Base-by-base conservation (phyloP, 2,329 filamentous ascomycete genomes). In the Sclerotinia subarctica region DNA sequence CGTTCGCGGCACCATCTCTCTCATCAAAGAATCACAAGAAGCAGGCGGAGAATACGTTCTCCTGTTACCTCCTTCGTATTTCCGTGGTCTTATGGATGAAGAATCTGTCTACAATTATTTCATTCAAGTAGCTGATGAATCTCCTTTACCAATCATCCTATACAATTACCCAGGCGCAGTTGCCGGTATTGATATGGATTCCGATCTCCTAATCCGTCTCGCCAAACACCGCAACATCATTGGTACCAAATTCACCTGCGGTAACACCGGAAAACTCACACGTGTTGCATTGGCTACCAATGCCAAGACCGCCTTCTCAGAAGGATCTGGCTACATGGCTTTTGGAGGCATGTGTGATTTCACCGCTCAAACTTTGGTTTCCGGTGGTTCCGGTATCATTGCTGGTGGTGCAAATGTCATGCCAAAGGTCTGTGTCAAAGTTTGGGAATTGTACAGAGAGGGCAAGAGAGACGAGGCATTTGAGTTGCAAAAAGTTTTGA, bases 141-240 rank as follows among this genome's bases (percentile, higher is more conserved):
- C 88, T 63, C 89, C 91, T 6, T 81, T 95, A 11, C 91, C 92
- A n/a, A 78, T 96, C 66, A 86, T 96, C 72, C 82, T 96, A 59
- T 96, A 96, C 86, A 96, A 96, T 83, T 96, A 95, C 81, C 93
- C 93, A 0, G 92, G 92, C 64, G 93, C 92, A 62, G 93, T 95
- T 7, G 86, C 91, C 7, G 93, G 93, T 63, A 90, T 96, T 76
- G 93, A 96, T 79, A 90, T 96, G 86, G 92, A 95, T 83, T 94
- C 90, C 69, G 93, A 96, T 78, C 84, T 94, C 69, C 86, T 96
- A 75, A 92, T 95, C 81, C 86, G 85, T 77, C 86, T 96, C 49
- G 90, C 90, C 56, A 81, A 88, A 77, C 92, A 96, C 80, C 87
- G 88, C 72, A 96, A 96, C 80, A 92, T 96, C 75, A 82, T 93